Percentiles rank a stretch among this genome's conserved stretches.
These are phyloP conservation scores for Bacidia gigantensis DNA, from an alignment of 495 filamentous ascomycete genomes.

Conservation along the genomic window DNA sequence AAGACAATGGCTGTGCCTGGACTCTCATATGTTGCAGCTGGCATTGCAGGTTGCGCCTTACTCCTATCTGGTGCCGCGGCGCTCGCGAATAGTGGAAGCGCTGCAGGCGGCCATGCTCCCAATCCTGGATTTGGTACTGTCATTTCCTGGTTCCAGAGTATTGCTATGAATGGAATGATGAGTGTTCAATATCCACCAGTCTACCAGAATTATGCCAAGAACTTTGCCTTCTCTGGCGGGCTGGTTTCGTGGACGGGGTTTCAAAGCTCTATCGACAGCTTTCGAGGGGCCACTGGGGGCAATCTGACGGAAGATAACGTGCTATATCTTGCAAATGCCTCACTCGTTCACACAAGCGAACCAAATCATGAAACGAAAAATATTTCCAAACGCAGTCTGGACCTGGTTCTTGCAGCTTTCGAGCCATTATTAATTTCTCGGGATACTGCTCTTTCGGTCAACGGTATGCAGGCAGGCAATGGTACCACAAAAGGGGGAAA, in stretches of 20 bases:
- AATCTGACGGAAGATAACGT: conserved; percentile 73
- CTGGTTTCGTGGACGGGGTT: conserved; percentile 68
- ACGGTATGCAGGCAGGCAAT: conserved; percentile 28
- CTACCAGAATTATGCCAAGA: conserved; percentile 77
- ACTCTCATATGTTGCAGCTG: conserved; percentile 73
- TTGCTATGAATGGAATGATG: conserved; percentile 93
- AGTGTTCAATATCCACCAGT: conserved; percentile 75
- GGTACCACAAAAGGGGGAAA: conserved; percentile 20
- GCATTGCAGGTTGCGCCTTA: conserved; percentile 76
- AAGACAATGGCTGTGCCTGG: conserved; percentile 62
- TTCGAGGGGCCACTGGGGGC: conserved; percentile 67
- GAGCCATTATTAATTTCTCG: conserved; percentile 37
- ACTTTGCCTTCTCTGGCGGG: conserved; percentile 86
- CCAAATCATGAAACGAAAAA: conserved; percentile 29
- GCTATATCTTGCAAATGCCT: conserved; percentile 56
- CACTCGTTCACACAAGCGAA: conserved; percentile 47
- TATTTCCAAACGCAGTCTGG: conserved; percentile 41
- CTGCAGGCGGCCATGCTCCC: conserved; percentile 48
- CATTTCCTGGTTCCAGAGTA: conserved; percentile 79
- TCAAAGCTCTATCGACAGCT: conserved; percentile 74
- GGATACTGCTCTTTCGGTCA: conserved; percentile 37
- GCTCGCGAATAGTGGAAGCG: conserved; percentile 42
- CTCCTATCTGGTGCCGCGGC: conserved; percentile 61
- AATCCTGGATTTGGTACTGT: conserved; percentile 82
- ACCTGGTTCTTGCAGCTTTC: conserved; percentile 31